Base-by-base conservation (phyloP, 345 rosid species). In the Draba incana region DNA sequence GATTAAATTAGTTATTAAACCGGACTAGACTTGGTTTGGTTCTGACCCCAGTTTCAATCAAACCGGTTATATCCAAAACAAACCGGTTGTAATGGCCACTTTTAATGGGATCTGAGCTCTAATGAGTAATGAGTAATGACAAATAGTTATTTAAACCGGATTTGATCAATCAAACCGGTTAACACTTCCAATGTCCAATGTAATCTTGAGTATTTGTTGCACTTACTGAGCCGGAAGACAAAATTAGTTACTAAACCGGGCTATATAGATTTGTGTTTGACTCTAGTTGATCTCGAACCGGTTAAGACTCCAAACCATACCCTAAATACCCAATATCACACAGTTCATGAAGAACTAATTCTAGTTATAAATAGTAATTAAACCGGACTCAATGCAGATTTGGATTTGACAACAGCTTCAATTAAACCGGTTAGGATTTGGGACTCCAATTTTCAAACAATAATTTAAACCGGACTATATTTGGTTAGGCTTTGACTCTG, bases 1-100 rank as follows among this genome's bases (percentile, higher is more conserved):
- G 1, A 76, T 3, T 0, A 23, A 11, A 42, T 42, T 6, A 39
- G 58, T 62, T 46, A 31, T 41, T 55, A 53, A 62, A 47, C 68
- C 64, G 64, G 70, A 25, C 14, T 37, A 12, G 10, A 30, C 2
- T 43, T 45, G 28, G 64, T 25, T 70, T 24, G 5, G 3, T 3
- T 50, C 27, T 37, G 4, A 28, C 16, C 4, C 15, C 6, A 10
- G n/a, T 16, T 59, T 49, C 53, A 51, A 13, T 49, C 8, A 24
- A 41, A 52, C 61, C 53, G 53, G 24, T 51, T 39, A 0, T 23
- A 60, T 49, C 13, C 5, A 20, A 70, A 43, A 20, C 31, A 67
- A 68, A 37, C 48, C 12, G 39, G 1, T 20, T 20, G 20, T 25
- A 10, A 4, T 27, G 28, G 11, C 2, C 41, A 61, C 27, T 44